phyloP scores from a whole-genome alignment of 2,329 filamentous ascomycete species.

The Microdochium bolleyi region DNA sequence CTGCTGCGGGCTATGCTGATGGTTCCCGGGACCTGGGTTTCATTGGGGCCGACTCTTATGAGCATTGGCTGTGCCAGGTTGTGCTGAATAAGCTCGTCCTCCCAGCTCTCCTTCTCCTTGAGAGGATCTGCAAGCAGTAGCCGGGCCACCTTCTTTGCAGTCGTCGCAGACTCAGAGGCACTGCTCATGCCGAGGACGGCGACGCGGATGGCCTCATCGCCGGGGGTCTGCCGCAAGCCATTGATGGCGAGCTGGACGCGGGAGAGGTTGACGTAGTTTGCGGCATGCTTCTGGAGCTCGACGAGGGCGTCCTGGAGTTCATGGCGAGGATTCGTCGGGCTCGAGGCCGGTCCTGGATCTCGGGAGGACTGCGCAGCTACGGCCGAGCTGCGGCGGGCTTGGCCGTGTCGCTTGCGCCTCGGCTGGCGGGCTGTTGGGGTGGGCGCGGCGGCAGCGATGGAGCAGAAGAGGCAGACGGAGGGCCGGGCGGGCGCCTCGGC shows the following conservation, averaged over 20 bases:
- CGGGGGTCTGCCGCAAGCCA: conserved; percentile 49
- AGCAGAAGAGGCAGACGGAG: conserved; percentile 22
- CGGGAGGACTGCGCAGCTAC: conserved; percentile 3
- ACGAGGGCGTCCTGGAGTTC: conserved; percentile 53
- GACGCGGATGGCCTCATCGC: conserved; percentile 49
- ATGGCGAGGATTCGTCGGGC: conserved; percentile 25
- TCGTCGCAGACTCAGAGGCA: conserved; percentile 28
- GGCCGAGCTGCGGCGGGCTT: conserved; percentile 14
- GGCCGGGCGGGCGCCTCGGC: background rate
- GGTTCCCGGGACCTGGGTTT: conserved; percentile 27
- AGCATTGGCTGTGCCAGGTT: conserved; percentile 50
- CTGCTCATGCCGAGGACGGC: conserved; percentile 44
- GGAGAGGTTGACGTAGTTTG: conserved; percentile 58
- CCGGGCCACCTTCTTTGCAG: conserved; percentile 58
- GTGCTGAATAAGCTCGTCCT: conserved; percentile 48
- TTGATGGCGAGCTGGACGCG: conserved; percentile 64
- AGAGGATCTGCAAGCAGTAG: conserved; percentile 66
- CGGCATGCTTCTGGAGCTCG: conserved; percentile 52
- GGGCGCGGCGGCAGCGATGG: conserved; percentile 8
- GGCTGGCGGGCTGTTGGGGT: conserved; percentile 6
- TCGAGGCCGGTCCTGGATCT: conserved; percentile 5
- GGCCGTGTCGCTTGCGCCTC: conserved; percentile 11
- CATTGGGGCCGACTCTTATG: conserved; percentile 42
- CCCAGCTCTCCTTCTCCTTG: conserved; percentile 55
- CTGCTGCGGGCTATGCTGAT: conserved; percentile 28